phyloP scores from a whole-genome alignment of 1,284 basidiomycete species.

The Boletus hoseneyae region DNA sequence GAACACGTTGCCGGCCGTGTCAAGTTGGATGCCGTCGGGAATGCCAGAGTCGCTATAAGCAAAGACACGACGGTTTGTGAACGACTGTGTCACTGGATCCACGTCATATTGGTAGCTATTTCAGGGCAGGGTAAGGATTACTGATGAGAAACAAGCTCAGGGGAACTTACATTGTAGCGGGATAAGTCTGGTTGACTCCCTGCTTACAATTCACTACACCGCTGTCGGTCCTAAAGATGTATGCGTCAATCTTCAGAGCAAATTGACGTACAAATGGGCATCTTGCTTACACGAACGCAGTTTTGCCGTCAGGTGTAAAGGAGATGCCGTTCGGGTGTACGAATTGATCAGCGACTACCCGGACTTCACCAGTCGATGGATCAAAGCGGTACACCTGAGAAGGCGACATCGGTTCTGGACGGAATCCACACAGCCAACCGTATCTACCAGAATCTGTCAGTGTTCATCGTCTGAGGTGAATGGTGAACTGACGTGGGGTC shows the following conservation, averaged over 20 bases:
- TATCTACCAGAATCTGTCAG: conserved; percentile 41
- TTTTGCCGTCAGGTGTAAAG: conserved; percentile 27
- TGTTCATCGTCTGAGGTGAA: not conserved
- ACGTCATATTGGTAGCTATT: conserved; percentile 69
- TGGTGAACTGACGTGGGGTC: conserved; percentile 52
- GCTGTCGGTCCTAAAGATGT: not conserved
- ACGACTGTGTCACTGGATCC: conserved; percentile 51
- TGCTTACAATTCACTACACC: not conserved
- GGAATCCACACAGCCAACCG: conserved; percentile 63
- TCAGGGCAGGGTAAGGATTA: not conserved
- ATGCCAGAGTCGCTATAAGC: conserved; percentile 66
- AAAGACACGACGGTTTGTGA: conserved; percentile 66
- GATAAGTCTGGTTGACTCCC: not conserved
- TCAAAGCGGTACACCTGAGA: conserved; percentile 63
- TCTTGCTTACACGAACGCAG: conserved; percentile 61
- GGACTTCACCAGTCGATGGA: conserved; percentile 56
- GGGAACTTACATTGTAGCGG: not conserved
- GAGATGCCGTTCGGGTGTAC: conserved; percentile 60
- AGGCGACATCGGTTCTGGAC: conserved; percentile 59
- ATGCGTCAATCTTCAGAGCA: not conserved
- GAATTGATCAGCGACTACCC: conserved; percentile 69
- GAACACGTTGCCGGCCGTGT: conserved; percentile 19
- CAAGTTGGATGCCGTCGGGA: conserved; percentile 65
- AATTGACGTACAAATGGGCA: conserved; percentile 5
- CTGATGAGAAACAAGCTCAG: not conserved